Conservation (phyloP, 139 green algal species). For the Gonium pectorale region DNA sequence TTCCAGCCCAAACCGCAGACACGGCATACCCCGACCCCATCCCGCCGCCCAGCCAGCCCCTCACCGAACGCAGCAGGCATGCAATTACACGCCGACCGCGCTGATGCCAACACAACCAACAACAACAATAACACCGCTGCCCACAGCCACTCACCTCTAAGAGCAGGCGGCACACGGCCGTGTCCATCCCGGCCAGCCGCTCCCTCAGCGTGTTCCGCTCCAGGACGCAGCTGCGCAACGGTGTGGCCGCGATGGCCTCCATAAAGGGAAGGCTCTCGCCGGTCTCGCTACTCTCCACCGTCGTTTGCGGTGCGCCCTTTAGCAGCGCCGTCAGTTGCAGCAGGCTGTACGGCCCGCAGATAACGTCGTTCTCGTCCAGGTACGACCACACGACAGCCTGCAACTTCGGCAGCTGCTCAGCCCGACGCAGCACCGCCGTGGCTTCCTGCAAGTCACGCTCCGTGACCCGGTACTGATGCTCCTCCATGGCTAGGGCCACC, state of each 20-base stretch:
- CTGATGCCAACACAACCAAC: no score
- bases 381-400: background rate
- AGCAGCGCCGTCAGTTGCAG: conserved; percentile 8
- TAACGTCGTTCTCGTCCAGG: conserved; percentile 37
- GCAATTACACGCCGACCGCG: no score
- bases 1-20: no score
- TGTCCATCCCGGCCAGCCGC: background rate
- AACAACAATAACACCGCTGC: no score
- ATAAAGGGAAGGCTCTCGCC: conserved; percentile 20
- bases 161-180: background rate
- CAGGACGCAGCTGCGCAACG: background rate
- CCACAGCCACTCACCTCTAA: conserved; percentile 11
- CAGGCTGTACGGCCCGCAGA: conserved; percentile 40
- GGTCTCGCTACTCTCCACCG: conserved; percentile 21
- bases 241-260: conserved; percentile 21
- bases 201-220: background rate
- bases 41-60: background rate
- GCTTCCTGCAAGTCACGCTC: conserved; percentile 20
- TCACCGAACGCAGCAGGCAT: no score
- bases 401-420: conserved; percentile 25
- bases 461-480: background rate
- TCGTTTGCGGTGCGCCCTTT: conserved; percentile 3
- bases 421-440: background rate
- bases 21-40: background rate
- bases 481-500: background rate